Base-by-base conservation (phyloP, 202 grass and related monocot species). In the Schoenoplectus tabernaemontani region DNA sequence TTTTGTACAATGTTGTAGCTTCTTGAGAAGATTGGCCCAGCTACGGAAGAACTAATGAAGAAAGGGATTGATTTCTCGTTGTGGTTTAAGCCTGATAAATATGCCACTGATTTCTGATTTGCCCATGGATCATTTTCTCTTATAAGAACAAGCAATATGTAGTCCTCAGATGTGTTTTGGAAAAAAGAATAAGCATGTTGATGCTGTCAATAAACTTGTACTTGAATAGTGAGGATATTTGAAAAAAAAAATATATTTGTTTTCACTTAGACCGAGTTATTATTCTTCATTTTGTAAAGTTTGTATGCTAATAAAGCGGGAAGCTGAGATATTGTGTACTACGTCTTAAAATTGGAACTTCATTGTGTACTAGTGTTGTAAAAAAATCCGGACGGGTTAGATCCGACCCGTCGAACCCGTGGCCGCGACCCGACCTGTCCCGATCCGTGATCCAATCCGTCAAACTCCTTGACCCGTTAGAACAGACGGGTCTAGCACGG, bases 11-110 rank as follows among this genome's bases (percentile, higher is more conserved):
- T 76, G 82, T 20, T 89, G 83, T 82, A 98, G 95, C 95, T 95
- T 81, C 86, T 98, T 81, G 84, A 91, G 85, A 82, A 81, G 85
- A 98, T 98, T 65, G 83, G 86, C n/a, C 89, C 84, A 62, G 76
- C 91, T 33, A 98, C 91, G 59, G 91, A 91, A 89, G 91, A 92
- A 50, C 87, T 95, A 75, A 92, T 95, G 87, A 94, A 86, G 83
- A 95, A 94, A 90, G 95, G 89, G 76, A 90, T 98, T 4, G 85
- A 95, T 82, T 98, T 98, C 85, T 91, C 95, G 5, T 71, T 91
- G 78, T 98, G 95, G 89, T 95, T 98, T 77, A 98, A 95, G 78
- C 95, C 91, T 0, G 89, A 95, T 47, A 85, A 91, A 2, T 98
- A 95, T 50, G 73, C 68, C 37, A 94, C 89, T 0, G 91, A 98